Evolutionary conservation across 768 basidiomycete species (phyloP).

Genomic region (Lepiota subincarnata): DNA sequence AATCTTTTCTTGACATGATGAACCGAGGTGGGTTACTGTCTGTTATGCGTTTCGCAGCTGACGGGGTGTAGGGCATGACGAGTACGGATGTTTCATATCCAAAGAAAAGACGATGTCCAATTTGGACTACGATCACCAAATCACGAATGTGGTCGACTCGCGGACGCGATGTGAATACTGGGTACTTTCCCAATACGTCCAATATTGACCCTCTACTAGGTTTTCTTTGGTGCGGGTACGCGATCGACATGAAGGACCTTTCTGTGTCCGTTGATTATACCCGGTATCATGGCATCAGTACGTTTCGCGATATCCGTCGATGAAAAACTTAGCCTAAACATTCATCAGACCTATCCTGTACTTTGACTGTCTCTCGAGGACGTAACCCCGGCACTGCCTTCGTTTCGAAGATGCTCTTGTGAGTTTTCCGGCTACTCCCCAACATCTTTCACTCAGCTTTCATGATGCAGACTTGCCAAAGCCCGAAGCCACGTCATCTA

Average conservation of each 20-base stretch:
- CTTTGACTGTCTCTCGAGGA: slow-evolving; percentile 67
- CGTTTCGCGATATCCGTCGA: slow-evolving; percentile 16
- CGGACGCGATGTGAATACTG: slow-evolving; percentile 27
- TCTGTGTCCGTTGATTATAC: slow-evolving; percentile 78
- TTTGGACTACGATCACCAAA: slow-evolving; percentile 60
- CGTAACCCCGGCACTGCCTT: slow-evolving; percentile 65
- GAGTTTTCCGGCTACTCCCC: slow-evolving; percentile 20
- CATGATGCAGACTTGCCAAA: slow-evolving; percentile 54
- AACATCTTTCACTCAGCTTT: neutral
- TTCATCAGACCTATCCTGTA: slow-evolving; percentile 51
- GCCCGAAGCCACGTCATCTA: slow-evolving; percentile 77
- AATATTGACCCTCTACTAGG: slow-evolving; percentile 32
- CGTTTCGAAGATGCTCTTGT: slow-evolving; percentile 72
- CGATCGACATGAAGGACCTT: slow-evolving; percentile 71
- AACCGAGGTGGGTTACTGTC: slow-evolving; percentile 43
- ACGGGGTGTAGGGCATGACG: slow-evolving; percentile 65
- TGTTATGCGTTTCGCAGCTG: neutral
- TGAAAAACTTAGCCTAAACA: neutral
- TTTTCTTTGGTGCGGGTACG: slow-evolving; percentile 92
- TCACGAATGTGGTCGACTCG: slow-evolving; percentile 50
- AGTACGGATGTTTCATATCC: slow-evolving; percentile 91
- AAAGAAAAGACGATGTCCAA: slow-evolving; percentile 86
- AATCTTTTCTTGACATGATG: slow-evolving; percentile 73
- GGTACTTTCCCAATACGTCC: neutral
- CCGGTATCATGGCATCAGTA: slow-evolving; percentile 61